Evolutionary conservation across 2,329 filamentous ascomycete genomes (phyloP).

Genomic region (Sporothrix humicola): DNA sequence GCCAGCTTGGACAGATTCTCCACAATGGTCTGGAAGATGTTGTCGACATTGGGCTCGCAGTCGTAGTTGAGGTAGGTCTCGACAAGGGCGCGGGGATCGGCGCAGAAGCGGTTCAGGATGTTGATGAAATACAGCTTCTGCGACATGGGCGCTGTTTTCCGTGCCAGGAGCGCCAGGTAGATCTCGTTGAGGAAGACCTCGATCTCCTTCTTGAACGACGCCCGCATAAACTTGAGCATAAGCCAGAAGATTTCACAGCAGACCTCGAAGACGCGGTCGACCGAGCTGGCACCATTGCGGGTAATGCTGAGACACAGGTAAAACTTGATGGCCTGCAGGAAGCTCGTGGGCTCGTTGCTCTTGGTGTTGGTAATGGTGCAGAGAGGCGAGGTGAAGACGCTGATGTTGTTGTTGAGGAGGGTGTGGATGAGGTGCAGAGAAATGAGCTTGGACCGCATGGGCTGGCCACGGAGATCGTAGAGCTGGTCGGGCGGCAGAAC

Average conservation of each 20-base stretch:
- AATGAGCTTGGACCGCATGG: slow-evolving; percentile 96
- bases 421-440: slow-evolving; percentile 96
- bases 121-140: slow-evolving; percentile 93
- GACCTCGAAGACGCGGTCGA: slow-evolving; percentile 90
- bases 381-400: slow-evolving; percentile 87
- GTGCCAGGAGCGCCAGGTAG: slow-evolving; percentile 88
- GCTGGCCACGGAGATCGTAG: slow-evolving; percentile 88
- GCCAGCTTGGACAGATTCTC: slow-evolving; percentile 91
- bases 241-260: slow-evolving; percentile 98
- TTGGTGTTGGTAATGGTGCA: slow-evolving; percentile 93
- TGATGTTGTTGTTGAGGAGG: slow-evolving; percentile 89
- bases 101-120: slow-evolving; percentile 81
- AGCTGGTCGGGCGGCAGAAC: slow-evolving; percentile 86
- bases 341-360: slow-evolving; percentile 84
- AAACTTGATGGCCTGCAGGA: slow-evolving; percentile 94
- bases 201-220: slow-evolving; percentile 97
- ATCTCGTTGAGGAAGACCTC: slow-evolving; percentile 98
- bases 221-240: slow-evolving; percentile 91
- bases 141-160: slow-evolving; percentile 81
- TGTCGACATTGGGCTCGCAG: slow-evolving; percentile 92
- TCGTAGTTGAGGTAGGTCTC: slow-evolving; percentile 99
- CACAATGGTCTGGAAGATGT: slow-evolving; percentile 94
- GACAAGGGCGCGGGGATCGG: slow-evolving; percentile 85
- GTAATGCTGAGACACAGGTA: slow-evolving; percentile 95
- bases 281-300: slow-evolving; percentile 91